Conservation (phyloP, 2,329 filamentous ascomycete genomes). For the Sarocladiaceae sp. region DNA sequence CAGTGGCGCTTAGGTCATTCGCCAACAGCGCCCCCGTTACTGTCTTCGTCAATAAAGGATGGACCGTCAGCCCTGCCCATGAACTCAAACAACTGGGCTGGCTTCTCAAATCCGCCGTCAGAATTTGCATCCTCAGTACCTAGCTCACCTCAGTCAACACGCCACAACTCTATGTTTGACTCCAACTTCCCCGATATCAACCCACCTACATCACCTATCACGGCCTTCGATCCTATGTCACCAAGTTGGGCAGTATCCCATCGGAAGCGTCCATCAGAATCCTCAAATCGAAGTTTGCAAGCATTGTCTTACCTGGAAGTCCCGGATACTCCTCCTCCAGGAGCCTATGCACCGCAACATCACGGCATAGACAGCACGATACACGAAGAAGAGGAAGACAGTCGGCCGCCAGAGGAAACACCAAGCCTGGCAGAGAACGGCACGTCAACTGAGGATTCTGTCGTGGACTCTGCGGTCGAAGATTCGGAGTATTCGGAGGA, state of each 20-base stretch:
- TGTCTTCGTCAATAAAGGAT: slow-evolving; percentile 22
- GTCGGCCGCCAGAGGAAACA: slow-evolving; percentile 15
- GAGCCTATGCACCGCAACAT: slow-evolving; percentile 15
- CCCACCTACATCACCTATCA: slow-evolving; percentile 77
- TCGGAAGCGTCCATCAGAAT: slow-evolving; percentile 52
- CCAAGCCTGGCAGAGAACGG: slow-evolving; percentile 20
- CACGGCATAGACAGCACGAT: slow-evolving; percentile 26
- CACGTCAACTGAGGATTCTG: slow-evolving; percentile 30
- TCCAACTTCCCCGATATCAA: slow-evolving; percentile 55
- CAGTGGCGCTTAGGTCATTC: slow-evolving; percentile 33
- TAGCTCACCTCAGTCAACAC: slow-evolving; percentile 74
- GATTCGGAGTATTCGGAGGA: slow-evolving; percentile 28
- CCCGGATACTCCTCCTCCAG: slow-evolving; percentile 19
- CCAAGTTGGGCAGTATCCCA: slow-evolving; percentile 49
- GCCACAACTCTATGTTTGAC: slow-evolving; percentile 76
- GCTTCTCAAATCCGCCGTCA: slow-evolving; percentile 46
- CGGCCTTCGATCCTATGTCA: slow-evolving; percentile 65
- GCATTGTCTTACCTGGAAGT: slow-evolving; percentile 31
- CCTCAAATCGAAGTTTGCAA: slow-evolving; percentile 48
- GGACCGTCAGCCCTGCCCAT: not conserved
- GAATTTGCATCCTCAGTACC: slow-evolving; percentile 72
- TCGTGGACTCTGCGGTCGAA: slow-evolving; percentile 28
- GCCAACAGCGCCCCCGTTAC: slow-evolving; percentile 33
- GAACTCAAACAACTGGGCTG: slow-evolving; percentile 50
- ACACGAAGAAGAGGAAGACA: slow-evolving; percentile 35